Conservation (phyloP, 805 yeast species). For the Blastobotrys attinorum region DNA sequence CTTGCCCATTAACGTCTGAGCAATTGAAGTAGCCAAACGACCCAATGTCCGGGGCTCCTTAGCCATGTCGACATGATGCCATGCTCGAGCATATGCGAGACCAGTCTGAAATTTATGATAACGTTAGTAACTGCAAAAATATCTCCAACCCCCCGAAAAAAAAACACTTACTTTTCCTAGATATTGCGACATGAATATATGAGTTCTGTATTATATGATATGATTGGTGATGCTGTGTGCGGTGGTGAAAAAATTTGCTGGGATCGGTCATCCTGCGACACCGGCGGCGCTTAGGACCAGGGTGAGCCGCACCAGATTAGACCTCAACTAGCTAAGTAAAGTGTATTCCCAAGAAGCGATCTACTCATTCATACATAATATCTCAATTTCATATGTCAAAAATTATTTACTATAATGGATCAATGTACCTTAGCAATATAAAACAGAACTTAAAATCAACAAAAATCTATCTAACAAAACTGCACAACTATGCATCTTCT, state of each 20-base stretch:
- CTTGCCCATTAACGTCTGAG: conserved; percentile 87
- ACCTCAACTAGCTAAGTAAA: too few relatives aligned
- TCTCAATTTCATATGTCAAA: neutral
- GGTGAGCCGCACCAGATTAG: too few relatives aligned
- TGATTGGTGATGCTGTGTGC: neutral
- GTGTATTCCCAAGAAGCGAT: too few relatives aligned
- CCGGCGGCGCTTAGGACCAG: too few relatives aligned
- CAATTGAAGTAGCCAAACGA: conserved; percentile 83
- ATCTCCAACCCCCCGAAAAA: too few relatives aligned
- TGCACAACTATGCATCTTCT: conserved; percentile 48
- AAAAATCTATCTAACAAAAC: conserved; percentile 1
- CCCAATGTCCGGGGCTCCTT: conserved; percentile 82
- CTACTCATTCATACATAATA: too few relatives aligned
- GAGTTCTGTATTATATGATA: neutral
- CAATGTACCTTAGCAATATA: neutral
- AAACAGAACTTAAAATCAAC: neutral
- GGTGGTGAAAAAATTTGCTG: neutral
- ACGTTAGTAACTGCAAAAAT: neutral
- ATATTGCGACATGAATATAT: conserved; percentile 30
- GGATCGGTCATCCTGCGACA: too few relatives aligned
- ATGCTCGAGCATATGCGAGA: conserved; percentile 70
- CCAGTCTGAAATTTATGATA: conserved; percentile 38
- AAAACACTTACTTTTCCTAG: conserved; percentile 32
- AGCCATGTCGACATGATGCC: conserved; percentile 95
- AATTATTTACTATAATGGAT: neutral